Evolutionary conservation across 495 filamentous ascomycete species (phyloP).

Genomic region (Antarctomyces pellizariae): DNA sequence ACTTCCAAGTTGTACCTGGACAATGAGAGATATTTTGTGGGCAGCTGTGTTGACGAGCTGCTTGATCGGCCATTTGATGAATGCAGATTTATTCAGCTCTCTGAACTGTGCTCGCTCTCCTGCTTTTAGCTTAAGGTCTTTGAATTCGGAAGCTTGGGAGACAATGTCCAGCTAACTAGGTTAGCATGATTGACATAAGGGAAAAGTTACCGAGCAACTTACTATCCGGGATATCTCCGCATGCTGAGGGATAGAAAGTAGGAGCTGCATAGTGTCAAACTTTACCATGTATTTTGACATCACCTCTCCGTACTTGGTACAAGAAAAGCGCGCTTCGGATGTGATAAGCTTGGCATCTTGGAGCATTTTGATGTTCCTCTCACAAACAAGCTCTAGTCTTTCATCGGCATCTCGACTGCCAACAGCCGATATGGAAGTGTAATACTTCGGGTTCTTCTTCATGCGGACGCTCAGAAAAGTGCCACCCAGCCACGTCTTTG

Average conservation of each 20-base stretch:
- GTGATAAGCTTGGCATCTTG: constrained; percentile 36
- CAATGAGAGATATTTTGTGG: constrained; percentile 74
- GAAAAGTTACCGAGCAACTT: constrained; percentile 14
- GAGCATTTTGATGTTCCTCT: constrained; percentile 50
- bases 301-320: constrained; percentile 60
- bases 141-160: constrained; percentile 56
- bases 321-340: constrained; percentile 24
- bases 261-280: constrained; percentile 69
- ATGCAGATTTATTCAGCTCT: constrained; percentile 51
- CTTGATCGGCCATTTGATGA: constrained; percentile 58
- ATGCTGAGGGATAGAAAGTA: constrained; percentile 37
- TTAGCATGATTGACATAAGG: constrained; percentile 13
- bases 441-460: constrained; percentile 54
- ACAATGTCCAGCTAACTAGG: constrained; percentile 32
- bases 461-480: constrained; percentile 79
- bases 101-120: constrained; percentile 58
- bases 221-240: constrained; percentile 50
- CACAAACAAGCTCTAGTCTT: constrained; percentile 56
- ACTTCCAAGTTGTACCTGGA: constrained; percentile 59
- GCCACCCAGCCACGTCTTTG: constrained; percentile 60
- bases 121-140: constrained; percentile 48
- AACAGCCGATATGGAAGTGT: constrained; percentile 36
- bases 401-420: constrained; percentile 28
- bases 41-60: constrained; percentile 43
- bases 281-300: constrained; percentile 88